Percentiles rank a stretch among this genome's conserved stretches.
Evolutionary conservation across 2,329 filamentous ascomycete genomes (phyloP).

Genomic region (Rutstroemia sp.): DNA sequence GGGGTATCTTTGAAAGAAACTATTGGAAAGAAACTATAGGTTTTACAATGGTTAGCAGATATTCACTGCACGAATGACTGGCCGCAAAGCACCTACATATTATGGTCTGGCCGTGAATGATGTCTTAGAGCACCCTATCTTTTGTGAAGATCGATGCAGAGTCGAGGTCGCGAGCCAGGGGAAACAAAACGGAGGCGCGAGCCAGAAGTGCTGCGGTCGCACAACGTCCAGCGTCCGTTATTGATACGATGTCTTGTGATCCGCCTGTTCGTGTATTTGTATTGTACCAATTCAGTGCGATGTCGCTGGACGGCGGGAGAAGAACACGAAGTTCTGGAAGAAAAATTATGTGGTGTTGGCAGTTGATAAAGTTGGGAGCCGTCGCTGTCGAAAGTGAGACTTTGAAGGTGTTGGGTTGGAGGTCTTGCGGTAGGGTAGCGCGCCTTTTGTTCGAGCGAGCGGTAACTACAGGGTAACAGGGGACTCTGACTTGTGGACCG

Average conservation of each 20-base stretch:
- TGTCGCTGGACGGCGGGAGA: no score
- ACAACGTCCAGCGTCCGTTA: constrained; percentile 4
- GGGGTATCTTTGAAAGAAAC: constrained; percentile 25
- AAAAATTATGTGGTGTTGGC: background rate
- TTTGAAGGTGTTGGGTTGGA: background rate
- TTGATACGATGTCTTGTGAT: background rate
- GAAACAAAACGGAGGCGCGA: background rate
- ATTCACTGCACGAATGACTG: background rate
- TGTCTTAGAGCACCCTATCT: background rate
- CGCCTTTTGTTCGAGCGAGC: constrained; percentile 4
- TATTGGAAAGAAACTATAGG: constrained; percentile 9
- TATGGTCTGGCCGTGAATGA: background rate
- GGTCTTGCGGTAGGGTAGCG: constrained; percentile 1
- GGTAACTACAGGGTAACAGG: background rate
- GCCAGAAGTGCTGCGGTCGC: background rate
- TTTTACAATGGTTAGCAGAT: background rate
- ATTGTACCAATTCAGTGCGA: no score
- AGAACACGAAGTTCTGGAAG: no score
- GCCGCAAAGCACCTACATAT: constrained; percentile 2
- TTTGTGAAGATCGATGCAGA: background rate
- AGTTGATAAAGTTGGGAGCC: background rate
- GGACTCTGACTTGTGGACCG: no score
- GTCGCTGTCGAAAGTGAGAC: background rate
- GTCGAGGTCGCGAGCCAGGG: background rate
- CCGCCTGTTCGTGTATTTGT: background rate